Evolutionary conservation across 306 rosid species (phyloP).

Genomic region (Myrica gale): DNA sequence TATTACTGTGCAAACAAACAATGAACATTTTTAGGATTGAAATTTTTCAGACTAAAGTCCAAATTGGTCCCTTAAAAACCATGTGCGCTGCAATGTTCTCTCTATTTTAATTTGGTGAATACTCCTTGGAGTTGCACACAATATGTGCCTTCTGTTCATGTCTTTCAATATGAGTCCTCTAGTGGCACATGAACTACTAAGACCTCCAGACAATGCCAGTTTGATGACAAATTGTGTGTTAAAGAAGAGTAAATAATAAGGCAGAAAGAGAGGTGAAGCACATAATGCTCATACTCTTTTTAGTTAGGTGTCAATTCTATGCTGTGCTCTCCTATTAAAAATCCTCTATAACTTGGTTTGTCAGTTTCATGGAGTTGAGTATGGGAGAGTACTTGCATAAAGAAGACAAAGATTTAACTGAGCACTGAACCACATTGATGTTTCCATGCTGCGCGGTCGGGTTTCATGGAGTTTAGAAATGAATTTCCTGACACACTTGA

Average conservation of each 20-base stretch:
- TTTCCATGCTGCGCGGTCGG: neutral
- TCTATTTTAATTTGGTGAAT: neutral
- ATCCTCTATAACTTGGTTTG: neutral
- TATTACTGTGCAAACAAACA: conserved; percentile 15
- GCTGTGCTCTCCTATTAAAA: neutral
- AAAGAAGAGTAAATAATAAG: neutral
- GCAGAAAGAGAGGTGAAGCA: neutral
- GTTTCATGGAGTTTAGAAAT: neutral
- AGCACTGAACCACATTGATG: neutral
- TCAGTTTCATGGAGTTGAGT: neutral
- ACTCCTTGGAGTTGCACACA: neutral
- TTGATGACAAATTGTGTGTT: neutral
- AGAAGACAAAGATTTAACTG: neutral
- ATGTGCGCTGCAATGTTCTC: neutral
- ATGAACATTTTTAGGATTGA: neutral
- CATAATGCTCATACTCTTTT: neutral
- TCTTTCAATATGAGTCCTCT: neutral
- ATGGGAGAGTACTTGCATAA: neutral
- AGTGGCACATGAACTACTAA: neutral
- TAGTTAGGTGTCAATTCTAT: neutral
- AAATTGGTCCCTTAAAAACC: neutral
- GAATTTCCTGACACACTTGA: neutral
- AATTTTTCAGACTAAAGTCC: neutral
- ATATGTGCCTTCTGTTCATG: neutral
- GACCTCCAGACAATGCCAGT: neutral